Evolutionary conservation across 768 basidiomycete species (phyloP).

Genomic region (Crepidotus variabilis): DNA sequence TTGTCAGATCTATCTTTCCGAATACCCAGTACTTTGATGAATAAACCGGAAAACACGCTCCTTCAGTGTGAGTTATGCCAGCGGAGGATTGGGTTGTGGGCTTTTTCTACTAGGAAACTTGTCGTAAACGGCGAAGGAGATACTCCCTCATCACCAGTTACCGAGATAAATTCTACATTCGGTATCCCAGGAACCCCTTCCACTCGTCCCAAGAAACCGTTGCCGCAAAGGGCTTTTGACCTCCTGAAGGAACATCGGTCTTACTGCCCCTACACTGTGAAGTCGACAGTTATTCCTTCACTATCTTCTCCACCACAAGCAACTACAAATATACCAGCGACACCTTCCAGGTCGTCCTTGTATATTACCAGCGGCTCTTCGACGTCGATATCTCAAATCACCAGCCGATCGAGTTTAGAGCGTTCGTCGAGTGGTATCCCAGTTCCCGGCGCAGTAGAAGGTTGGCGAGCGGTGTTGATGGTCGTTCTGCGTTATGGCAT

Average conservation of each 20-base stretch:
- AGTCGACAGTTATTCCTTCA: constrained; percentile 62
- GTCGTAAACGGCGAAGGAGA: constrained; percentile 2
- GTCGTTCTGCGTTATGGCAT: constrained; percentile 65
- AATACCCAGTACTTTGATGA: constrained; percentile 21
- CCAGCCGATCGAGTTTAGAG: constrained; percentile 15
- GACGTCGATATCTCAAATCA: constrained; percentile 28
- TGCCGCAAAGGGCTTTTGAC: constrained; percentile 56
- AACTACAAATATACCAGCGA: constrained; percentile 13
- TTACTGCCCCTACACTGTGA: constrained; percentile 81
- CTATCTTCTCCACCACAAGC: constrained; percentile 35
- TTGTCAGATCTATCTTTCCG: constrained; percentile 18
- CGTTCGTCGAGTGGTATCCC: neutral
- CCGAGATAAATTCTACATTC: constrained; percentile 5
- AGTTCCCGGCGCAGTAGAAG: constrained; percentile 46
- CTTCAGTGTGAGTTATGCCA: constrained; percentile 70
- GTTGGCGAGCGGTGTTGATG: constrained; percentile 77
- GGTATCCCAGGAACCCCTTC: constrained; percentile 14
- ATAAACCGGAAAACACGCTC: constrained; percentile 45
- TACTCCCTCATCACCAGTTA: neutral
- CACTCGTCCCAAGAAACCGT: constrained; percentile 23
- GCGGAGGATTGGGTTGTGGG: constrained; percentile 78
- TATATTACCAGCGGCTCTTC: constrained; percentile 15
- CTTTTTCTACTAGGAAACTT: constrained; percentile 40
- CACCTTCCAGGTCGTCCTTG: constrained; percentile 11
- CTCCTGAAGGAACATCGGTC: constrained; percentile 79